These are phyloP conservation scores for Fraxinus nigra DNA, from an alignment of 305 asterid species.

Conservation along the genomic window DNA sequence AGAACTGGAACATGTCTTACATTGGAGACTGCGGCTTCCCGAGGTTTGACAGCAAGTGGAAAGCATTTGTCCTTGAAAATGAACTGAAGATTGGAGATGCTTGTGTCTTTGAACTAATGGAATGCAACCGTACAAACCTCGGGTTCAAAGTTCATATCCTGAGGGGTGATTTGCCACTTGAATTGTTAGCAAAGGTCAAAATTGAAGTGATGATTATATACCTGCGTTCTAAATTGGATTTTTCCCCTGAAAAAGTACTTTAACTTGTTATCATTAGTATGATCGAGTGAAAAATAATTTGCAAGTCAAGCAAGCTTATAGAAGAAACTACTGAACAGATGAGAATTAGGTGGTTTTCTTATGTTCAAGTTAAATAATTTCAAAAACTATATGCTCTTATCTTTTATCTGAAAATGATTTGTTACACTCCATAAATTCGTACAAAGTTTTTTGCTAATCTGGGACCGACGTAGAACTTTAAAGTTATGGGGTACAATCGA, in stretches of 20 bases:
- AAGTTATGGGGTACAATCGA: too few relatives aligned
- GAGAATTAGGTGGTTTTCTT: background rate
- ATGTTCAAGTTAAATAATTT: background rate
- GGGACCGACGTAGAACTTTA: too few relatives aligned
- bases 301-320: background rate
- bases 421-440: background rate
- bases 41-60: constrained; percentile 28
- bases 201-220: background rate
- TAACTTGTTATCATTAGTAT: background rate
- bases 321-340: background rate
- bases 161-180: constrained; percentile 27
- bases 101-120: constrained; percentile 47
- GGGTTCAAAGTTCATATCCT: constrained; percentile 38
- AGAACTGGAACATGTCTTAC: constrained; percentile 32
- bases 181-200: constrained; percentile 5
- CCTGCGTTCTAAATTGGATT: background rate
- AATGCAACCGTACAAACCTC: constrained; percentile 5
- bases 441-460: background rate
- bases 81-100: constrained; percentile 42
- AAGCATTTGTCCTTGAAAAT: constrained; percentile 32
- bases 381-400: background rate
- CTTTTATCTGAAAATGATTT: background rate
- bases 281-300: background rate
- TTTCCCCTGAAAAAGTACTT: background rate
- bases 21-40: background rate